Conservation (phyloP, 352 stramenopile species). For the Globisporangium alternatum region DNA sequence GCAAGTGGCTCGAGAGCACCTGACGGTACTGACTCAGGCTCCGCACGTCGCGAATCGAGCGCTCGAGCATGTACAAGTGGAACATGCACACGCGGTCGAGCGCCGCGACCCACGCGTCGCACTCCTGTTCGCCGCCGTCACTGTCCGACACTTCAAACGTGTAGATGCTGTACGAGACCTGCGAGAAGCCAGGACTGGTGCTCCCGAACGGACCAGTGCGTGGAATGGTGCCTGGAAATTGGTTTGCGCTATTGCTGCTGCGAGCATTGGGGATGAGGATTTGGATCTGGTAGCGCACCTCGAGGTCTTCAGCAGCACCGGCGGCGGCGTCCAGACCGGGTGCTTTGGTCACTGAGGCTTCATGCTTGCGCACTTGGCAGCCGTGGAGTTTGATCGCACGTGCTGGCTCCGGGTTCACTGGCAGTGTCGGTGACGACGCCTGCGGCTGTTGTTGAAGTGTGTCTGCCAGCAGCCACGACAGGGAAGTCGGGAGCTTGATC, state of each 20-base stretch:
- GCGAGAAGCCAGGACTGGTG: not conserved
- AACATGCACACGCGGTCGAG: constrained; percentile 44
- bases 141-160: constrained; percentile 32
- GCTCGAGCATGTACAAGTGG: constrained; percentile 46
- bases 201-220: not conserved
- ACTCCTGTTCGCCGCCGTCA: constrained; percentile 11
- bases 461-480: constrained; percentile 56
- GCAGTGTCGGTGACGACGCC: not conserved
- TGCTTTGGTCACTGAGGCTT: constrained; percentile 6
- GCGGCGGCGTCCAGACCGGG: not conserved
- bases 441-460: constrained; percentile 23
- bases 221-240: not conserved
- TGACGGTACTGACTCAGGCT: constrained; percentile 36
- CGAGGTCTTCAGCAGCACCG: not conserved
- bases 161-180: constrained; percentile 33
- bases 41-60: constrained; percentile 27
- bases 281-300: constrained; percentile 30
- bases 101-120: constrained; percentile 31
- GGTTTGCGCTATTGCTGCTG: not conserved
- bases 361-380: constrained; percentile 42
- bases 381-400: constrained; percentile 44
- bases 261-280: constrained; percentile 29
- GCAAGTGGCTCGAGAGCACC: constrained; percentile 39
- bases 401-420: constrained; percentile 12
- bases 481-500: constrained; percentile 44